Conservation (phyloP, 257 asterid genomes). For the Nicotiana undulata region DNA sequence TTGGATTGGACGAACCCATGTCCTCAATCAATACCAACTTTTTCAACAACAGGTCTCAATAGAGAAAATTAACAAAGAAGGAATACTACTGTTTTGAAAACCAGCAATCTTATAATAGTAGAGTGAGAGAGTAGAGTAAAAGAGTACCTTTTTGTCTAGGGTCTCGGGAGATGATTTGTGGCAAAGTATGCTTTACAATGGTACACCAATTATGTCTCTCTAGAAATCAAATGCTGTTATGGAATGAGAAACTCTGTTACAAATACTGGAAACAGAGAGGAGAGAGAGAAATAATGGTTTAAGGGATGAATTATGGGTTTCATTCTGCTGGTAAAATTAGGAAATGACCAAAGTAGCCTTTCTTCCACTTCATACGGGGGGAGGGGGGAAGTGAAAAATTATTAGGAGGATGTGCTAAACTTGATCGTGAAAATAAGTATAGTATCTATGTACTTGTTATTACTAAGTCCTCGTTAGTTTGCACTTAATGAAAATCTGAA, state of each 20-base stretch:
- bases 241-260: slow-evolving; percentile 3
- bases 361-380: too few relatives aligned
- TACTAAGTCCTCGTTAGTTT: too few relatives aligned
- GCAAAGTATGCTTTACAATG: background rate
- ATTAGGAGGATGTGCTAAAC: too few relatives aligned
- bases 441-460: too few relatives aligned
- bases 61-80: background rate
- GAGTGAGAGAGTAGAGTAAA: background rate
- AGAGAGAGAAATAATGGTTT: background rate
- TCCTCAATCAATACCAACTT: background rate
- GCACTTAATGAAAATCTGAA: too few relatives aligned
- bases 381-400: too few relatives aligned
- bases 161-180: slow-evolving; percentile 2
- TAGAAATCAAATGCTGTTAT: background rate
- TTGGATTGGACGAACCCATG: background rate
- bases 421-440: too few relatives aligned
- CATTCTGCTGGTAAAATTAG: background rate
- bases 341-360: background rate
- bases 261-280: slow-evolving; percentile 2
- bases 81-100: background rate
- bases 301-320: background rate
- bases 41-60: slow-evolving; percentile 8
- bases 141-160: background rate
- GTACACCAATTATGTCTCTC: background rate
- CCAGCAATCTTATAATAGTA: background rate